These are phyloP conservation scores for Podospora sp. DNA, from an alignment of 495 filamentous ascomycete species.

Conservation along the genomic window DNA sequence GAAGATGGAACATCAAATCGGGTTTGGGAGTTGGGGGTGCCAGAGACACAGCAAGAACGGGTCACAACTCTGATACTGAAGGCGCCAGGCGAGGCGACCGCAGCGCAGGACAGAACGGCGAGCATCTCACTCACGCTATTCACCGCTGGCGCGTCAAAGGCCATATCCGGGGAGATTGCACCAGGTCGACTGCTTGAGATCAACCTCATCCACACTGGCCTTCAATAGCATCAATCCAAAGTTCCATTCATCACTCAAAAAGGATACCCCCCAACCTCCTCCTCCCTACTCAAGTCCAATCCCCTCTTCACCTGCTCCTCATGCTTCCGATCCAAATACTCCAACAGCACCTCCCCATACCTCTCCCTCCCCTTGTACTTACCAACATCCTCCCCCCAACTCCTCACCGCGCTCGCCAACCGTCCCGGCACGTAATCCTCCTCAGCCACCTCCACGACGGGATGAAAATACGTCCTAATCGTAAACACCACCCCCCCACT, in stretches of 20 bases:
- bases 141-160: not conserved
- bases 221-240: not conserved
- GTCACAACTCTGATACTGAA: no score
- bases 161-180: not conserved
- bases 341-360: slow-evolving; percentile 77
- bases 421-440: slow-evolving; percentile 73
- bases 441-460: slow-evolving; percentile 63
- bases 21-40: not conserved
- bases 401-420: slow-evolving; percentile 72
- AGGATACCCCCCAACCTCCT: slow-evolving; percentile 51
- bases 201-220: not conserved
- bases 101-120: not conserved
- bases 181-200: not conserved
- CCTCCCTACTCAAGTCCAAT: slow-evolving; percentile 61
- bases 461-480: slow-evolving; percentile 78
- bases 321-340: slow-evolving; percentile 82
- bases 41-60: not conserved
- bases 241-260: slow-evolving; percentile 38
- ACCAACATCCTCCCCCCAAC: slow-evolving; percentile 85
- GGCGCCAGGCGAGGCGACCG: not conserved
- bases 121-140: not conserved
- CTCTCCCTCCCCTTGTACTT: slow-evolving; percentile 82
- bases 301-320: slow-evolving; percentile 71
- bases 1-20: no score
- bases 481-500: slow-evolving; percentile 80